These are phyloP conservation scores for Lactarius sp. DNA, from an alignment of 768 basidiomycete genomes.

Conservation along the genomic window DNA sequence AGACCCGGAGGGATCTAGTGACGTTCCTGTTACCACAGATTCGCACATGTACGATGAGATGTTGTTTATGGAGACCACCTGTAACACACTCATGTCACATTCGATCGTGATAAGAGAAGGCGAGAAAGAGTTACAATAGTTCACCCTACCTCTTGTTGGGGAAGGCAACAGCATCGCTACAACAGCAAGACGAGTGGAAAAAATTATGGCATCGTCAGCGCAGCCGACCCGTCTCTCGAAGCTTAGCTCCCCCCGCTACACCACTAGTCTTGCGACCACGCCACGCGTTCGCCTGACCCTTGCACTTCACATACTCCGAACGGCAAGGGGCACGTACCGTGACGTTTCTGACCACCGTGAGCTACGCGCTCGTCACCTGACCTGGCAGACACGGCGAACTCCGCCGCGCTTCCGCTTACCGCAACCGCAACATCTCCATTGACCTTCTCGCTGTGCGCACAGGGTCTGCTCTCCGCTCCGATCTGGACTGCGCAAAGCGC, in stretches of 20 bases:
- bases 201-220: constrained; percentile 24
- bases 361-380: background rate
- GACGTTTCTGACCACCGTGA: constrained; percentile 24
- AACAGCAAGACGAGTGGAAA: constrained; percentile 22
- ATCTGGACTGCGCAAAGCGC: background rate
- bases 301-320: constrained; percentile 21
- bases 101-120: background rate
- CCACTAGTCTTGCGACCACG: constrained; percentile 21
- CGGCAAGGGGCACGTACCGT: constrained; percentile 6
- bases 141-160: background rate
- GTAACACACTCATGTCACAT: background rate
- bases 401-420: constrained; percentile 14
- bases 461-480: constrained; percentile 22
- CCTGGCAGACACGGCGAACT: background rate
- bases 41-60: background rate
- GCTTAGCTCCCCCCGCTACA: constrained; percentile 21
- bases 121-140: background rate
- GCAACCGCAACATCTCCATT: constrained; percentile 2
- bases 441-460: constrained; percentile 12
- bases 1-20: too few species aligned
- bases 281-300: constrained; percentile 12
- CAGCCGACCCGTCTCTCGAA: constrained; percentile 11
- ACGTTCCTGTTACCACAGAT: background rate
- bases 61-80: background rate
- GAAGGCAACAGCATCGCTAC: constrained; percentile 1